These are phyloP conservation scores for Colletotrichum sojae DNA, from an alignment of 2,329 filamentous ascomycete species.

Conservation along the genomic window DNA sequence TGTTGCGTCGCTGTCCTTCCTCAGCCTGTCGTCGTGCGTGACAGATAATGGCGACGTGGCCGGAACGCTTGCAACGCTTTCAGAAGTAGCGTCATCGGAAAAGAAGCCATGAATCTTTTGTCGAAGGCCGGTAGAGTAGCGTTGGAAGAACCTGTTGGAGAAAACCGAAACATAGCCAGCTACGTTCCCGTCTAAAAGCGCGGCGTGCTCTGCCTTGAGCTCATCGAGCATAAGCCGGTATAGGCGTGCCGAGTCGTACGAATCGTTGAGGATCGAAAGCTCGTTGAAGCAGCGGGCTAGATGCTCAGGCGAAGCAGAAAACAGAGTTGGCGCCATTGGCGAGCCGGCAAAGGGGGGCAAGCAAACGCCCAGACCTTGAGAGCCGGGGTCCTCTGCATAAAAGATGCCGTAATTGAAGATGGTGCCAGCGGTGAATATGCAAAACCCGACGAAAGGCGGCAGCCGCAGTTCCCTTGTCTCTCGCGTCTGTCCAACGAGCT, in stretches of 20 bases:
- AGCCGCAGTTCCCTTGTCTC: constrained; percentile 7
- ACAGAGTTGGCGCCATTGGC: constrained; percentile 19
- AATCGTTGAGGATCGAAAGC: constrained; percentile 20
- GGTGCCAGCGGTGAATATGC: constrained; percentile 32
- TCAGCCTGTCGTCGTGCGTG: not conserved
- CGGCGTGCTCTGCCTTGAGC: constrained; percentile 21
- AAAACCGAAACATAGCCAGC: constrained; percentile 6
- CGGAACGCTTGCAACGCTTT: not conserved
- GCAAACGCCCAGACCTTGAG: constrained; percentile 3
- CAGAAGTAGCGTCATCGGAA: not conserved
- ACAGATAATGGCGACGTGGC: not conserved
- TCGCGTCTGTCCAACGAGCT: constrained; percentile 9
- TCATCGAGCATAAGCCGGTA: constrained; percentile 11
- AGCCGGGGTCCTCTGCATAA: constrained; percentile 9
- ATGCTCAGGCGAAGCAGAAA: constrained; percentile 19
- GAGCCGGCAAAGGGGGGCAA: constrained; percentile 26
- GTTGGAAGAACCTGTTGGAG: constrained; percentile 25
- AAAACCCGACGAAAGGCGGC: constrained; percentile 27
- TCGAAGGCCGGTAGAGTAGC: constrained; percentile 16
- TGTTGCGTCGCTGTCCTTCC: not conserved
- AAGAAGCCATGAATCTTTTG: constrained; percentile 22
- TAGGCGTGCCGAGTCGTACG: constrained; percentile 9
- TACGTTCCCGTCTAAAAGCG: not conserved
- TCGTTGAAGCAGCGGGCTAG: constrained; percentile 11
- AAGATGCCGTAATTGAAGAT: constrained; percentile 16